Evolutionary conservation across 495 filamentous ascomycete species (phyloP).

Genomic region (Neurospora sp.): DNA sequence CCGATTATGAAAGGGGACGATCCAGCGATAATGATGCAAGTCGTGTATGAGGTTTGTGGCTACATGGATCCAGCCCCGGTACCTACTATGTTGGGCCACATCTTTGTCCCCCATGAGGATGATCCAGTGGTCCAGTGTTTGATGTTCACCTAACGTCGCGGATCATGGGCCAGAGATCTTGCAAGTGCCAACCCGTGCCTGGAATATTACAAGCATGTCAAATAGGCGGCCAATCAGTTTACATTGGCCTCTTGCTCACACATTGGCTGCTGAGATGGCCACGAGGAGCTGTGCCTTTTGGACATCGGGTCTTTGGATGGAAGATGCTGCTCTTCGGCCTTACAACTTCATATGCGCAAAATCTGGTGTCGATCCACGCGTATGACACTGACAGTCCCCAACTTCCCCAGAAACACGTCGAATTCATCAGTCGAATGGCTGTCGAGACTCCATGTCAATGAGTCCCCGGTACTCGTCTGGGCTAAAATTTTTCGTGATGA

Average conservation of each 20-base stretch:
- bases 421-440: not conserved
- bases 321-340: not conserved
- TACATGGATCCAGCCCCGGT: conserved; percentile 17
- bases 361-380: not conserved
- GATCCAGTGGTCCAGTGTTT: conserved; percentile 26
- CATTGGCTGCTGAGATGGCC: not conserved
- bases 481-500: not conserved
- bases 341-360: not conserved
- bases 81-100: not conserved
- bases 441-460: not conserved
- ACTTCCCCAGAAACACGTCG: not conserved
- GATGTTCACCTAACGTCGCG: conserved; percentile 20
- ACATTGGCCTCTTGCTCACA: not conserved
- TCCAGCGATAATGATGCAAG: conserved; percentile 20
- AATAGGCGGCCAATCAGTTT: not conserved
- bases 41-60: conserved; percentile 21
- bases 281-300: not conserved
- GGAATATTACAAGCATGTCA: not conserved
- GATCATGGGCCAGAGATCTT: not conserved
- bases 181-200: not conserved
- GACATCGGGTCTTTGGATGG: not conserved
- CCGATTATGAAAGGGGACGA: conserved; percentile 19
- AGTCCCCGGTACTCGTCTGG: not conserved
- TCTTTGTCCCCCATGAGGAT: not conserved
- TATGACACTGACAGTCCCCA: not conserved